Base-by-base conservation (phyloP, 2,329 filamentous ascomycete species). In the Arthrobotrys pseudoclavata region DNA sequence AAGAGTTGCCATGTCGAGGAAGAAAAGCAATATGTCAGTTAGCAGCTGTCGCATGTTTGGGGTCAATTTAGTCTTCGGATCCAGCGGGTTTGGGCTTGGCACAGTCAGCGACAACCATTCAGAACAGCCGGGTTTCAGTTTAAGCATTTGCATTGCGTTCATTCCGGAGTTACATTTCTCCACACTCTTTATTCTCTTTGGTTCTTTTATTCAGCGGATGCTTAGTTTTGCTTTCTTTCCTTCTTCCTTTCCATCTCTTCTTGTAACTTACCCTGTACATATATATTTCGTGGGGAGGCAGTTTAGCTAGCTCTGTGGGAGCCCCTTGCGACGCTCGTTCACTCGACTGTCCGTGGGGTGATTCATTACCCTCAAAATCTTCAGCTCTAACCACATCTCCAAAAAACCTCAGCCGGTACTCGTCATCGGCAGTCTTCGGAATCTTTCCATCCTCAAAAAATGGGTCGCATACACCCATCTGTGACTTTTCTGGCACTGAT, bases 381-480 rank as follows among this genome's bases (percentile, higher is more conserved):
- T 60, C 55, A 60, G 55, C 55, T 42, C 20, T 13, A 20, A 26
- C 34, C 29, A 37, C 52, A 57, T 60, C 55, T 42, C 34, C 55
- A 4, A 26, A 57, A 20, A 37, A 22, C 6, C 7, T 40, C 37
- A 40, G 7, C 37, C 37, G 22, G 47, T 50, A 24, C 1, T 34
- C 52, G 15, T 10, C 31, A 6, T 37, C 52, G 42, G 52, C 10
- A 55, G 26, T 13, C 29, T 29, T 57, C 52, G 50, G 37, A 47
- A 26, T 40, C 60, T 12, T 22, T 40, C 4, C 18, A 37, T n/a
- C 50, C 52, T 15, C 10, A 20, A 22, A 70, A 52, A 31, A 72
- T 72, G 69, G 15, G 40, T 48, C 69, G 60, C 26, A 37, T 72
- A 72, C 60, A 40, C n/a, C 50, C n/a, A 7, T 50, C 26, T 2